phyloP scores from a whole-genome alignment of 371 early-diverging fungal species.

The Apophysomyces sp. region DNA sequence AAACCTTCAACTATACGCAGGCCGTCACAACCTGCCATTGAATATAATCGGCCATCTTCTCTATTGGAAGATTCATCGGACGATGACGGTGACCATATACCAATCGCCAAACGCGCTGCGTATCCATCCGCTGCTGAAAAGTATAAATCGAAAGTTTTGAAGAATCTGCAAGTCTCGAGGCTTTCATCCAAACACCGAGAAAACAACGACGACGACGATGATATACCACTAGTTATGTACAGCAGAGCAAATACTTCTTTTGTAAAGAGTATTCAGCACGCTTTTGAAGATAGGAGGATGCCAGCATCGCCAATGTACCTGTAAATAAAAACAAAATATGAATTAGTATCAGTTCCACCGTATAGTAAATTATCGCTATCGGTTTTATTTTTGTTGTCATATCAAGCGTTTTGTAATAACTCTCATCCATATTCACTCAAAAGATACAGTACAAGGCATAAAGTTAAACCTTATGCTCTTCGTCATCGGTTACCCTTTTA shows the following conservation, averaged over 20 bases:
- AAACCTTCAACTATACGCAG: neutral
- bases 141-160: neutral
- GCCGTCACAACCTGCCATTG: neutral
- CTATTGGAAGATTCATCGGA: neutral
- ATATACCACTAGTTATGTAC: neutral
- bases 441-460: neutral
- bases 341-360: neutral
- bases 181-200: neutral
- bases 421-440: neutral
- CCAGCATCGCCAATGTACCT: neutral
- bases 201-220: neutral
- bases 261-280: neutral
- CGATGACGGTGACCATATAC: neutral
- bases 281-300: neutral
- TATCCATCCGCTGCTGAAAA: neutral
- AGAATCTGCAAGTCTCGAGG: neutral
- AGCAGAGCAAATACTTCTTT: neutral
- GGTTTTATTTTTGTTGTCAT: neutral
- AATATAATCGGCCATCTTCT: neutral
- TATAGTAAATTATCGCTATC: neutral
- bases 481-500: neutral
- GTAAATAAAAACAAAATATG: neutral
- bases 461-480: neutral
- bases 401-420: conserved; percentile 3
- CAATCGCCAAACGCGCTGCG: neutral